Conservation (phyloP, 129 eudicot genomes). For the Heracleum sosnowskyi region DNA sequence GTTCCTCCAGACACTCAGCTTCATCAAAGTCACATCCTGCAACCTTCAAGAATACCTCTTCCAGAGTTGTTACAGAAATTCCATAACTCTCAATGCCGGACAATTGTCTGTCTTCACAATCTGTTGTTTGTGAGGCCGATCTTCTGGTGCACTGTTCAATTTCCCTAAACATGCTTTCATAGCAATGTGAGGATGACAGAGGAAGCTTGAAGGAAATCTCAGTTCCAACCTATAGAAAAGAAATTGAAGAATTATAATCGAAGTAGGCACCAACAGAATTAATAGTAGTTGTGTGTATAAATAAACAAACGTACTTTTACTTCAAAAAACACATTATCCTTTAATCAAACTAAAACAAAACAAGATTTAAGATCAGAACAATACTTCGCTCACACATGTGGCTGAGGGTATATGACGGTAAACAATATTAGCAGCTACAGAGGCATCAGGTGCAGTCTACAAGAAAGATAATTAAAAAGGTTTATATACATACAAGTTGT, state of each 20-base stretch:
- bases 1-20: conserved; percentile 35
- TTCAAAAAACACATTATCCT: not conserved
- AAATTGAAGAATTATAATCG: conserved; percentile 11
- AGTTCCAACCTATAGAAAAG: conserved; percentile 65
- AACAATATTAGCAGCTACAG: conserved; percentile 79
- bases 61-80: conserved; percentile 93
- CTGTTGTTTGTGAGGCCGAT: conserved; percentile 28
- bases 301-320: not conserved
- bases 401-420: conserved; percentile 89
- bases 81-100: conserved; percentile 95
- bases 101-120: conserved; percentile 21
- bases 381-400: conserved; percentile 87
- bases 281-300: not conserved
- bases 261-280: conserved; percentile 3
- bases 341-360: not conserved
- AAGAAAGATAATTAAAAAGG: conserved; percentile 14
- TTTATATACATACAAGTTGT: not conserved
- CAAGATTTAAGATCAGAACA: conserved; percentile 19
- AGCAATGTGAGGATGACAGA: conserved; percentile 72
- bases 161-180: conserved; percentile 91
- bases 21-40: conserved; percentile 82
- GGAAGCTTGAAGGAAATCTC: conserved; percentile 98
- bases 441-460: conserved; percentile 80
- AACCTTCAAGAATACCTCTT: conserved; percentile 91
- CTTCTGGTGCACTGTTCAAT: conserved; percentile 76